Percentiles rank a stretch among this genome's conserved stretches.
Conservation (phyloP, 2,329 filamentous ascomycete species). For the Ophiostoma montium region DNA sequence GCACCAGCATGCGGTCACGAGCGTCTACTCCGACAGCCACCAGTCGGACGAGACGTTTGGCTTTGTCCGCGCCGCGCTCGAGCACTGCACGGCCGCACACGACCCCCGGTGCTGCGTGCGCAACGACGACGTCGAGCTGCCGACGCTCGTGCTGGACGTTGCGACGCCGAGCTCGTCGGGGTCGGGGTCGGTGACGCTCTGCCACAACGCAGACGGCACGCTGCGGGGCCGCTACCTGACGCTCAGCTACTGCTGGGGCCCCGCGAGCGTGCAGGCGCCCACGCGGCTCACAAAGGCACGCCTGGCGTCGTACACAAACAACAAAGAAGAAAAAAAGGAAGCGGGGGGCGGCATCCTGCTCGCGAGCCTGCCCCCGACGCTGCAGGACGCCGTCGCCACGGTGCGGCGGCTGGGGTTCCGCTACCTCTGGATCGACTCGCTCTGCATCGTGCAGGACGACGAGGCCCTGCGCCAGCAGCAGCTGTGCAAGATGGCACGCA, state of each 20-base stretch:
- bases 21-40: background rate
- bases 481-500: background rate
- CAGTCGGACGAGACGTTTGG: background rate
- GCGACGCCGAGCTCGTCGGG: background rate
- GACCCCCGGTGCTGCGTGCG: background rate
- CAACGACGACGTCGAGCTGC: background rate
- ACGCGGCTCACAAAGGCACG: background rate
- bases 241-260: slow-evolving; percentile 7
- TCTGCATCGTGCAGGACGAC: slow-evolving; percentile 16
- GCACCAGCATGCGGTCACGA: background rate
- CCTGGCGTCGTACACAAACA: background rate
- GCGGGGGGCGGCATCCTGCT: background rate
- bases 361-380: background rate
- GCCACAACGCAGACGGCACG: background rate
- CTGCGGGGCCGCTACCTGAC: background rate
- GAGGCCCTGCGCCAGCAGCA: background rate
- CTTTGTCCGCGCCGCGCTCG: background rate
- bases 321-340: too few species aligned
- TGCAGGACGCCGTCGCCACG: slow-evolving; percentile 6
- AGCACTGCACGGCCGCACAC: background rate
- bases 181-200: background rate
- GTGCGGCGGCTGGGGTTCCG: slow-evolving; percentile 9
- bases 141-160: background rate
- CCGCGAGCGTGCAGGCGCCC: background rate
- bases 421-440: slow-evolving; percentile 17